Evolutionary conservation across 805 yeast genomes (phyloP), one percentile per base, ranked within the genome.

Genomic region (Blastobotrys attinorum): DNA sequence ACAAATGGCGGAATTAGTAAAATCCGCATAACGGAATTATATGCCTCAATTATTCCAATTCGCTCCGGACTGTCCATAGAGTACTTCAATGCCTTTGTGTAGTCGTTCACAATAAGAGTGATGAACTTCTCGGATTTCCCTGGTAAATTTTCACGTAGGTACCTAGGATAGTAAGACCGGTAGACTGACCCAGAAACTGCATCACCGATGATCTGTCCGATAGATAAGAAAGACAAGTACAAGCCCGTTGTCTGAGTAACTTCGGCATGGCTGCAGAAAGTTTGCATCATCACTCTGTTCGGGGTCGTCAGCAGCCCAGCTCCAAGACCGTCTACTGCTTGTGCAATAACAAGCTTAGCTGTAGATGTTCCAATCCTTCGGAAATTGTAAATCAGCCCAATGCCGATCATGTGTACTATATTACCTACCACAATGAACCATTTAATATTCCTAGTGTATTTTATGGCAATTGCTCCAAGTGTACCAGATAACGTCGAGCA

Each of bases 301-400:
- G 81, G 70, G 53, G 77, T 78, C n/a, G 81, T 76, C 66, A 80
- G 77, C 60, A 80, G 75, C 16, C 84, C 84, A 34, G 83, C 83
- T 53, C 84, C 87, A 45, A 81, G 70, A 52, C 88, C 88, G 51
- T 78, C 62, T 15, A 81, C 56, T 56, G 78, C 71, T 51, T 76
- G 69, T 4, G 80, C 75, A 13, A 80, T 86, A 57, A 81, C 74
- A 42, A 81, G 66, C 52, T 86, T 86, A 40, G 66, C 54, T 37
- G 66, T 62, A 17, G 76, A 67, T 32, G 64, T 60, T 44, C 62
- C 68, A 36, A 77, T 76, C 31, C 71, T 72, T 57, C 86, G 70
- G 63, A 57, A 81, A 45, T 68, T 70, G 47, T 71, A 64, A 50
- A 81, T 64, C 25, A 81, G 53, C 42, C 86, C 88, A 64, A 76